A percentile compares a stretch with the other conserved stretches of the same genome.
Conservation (phyloP, 1,284 basidiomycete species). For the Spongiforma sp. region DNA sequence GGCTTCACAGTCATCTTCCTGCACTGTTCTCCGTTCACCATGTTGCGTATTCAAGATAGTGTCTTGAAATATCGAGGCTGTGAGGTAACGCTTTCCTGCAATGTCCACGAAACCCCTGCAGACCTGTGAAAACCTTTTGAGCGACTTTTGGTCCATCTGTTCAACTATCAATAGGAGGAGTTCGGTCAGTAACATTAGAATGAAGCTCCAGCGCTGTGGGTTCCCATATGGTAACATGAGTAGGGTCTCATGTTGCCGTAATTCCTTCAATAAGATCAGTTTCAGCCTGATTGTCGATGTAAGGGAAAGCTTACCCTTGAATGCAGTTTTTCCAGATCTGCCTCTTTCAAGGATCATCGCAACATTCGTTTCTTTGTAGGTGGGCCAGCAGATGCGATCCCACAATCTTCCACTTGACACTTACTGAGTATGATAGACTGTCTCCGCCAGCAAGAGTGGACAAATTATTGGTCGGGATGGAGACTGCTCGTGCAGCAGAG, state of each 20-base stretch:
- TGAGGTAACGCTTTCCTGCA: not conserved
- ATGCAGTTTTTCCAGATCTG: not conserved
- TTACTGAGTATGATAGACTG: not conserved
- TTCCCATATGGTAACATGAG: not conserved
- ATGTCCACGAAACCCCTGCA: constrained; percentile 7
- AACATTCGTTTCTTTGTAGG: not conserved
- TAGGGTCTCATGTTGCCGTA: not conserved
- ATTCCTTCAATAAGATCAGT: not conserved
- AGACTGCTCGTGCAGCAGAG: not conserved
- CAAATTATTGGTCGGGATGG: not conserved
- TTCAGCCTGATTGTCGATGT: not conserved
- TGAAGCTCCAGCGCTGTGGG: not conserved
- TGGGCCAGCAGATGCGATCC: not conserved
- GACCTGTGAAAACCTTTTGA: constrained; percentile 1
- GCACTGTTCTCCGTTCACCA: not conserved
- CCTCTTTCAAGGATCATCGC: not conserved
- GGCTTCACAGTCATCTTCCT: constrained; percentile 5
- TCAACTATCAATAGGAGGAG: not conserved
- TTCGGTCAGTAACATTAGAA: not conserved
- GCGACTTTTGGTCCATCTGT: constrained; percentile 7
- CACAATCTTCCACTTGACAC: not conserved
- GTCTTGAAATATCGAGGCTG: not conserved
- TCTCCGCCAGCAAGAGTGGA: not conserved
- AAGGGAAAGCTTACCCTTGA: not conserved
- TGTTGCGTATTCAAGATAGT: not conserved